A percentile compares a stretch with the other conserved stretches of the same genome.
These are phyloP conservation scores for Uronychia binucleata DNA, from an alignment of 73 alveolate genomes.

Conservation along the genomic window DNA sequence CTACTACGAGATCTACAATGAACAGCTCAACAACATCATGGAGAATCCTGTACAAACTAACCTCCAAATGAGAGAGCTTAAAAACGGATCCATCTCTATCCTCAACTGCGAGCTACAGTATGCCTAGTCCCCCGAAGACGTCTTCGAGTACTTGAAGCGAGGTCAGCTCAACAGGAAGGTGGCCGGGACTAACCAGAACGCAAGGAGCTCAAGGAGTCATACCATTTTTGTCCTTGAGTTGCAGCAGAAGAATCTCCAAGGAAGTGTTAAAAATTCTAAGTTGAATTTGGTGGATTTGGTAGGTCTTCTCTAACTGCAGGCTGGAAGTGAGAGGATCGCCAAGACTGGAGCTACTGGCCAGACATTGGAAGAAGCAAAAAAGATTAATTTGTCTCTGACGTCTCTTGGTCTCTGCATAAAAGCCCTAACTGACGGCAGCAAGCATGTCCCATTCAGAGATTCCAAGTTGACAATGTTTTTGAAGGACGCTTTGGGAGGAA, in stretches of 20 bases:
- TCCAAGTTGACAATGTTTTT: conserved; percentile 81
- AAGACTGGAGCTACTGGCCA: conserved; percentile 91
- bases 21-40: conserved; percentile 81
- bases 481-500: conserved; percentile 90
- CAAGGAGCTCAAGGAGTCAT: conserved; percentile 91
- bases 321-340: conserved; percentile 92
- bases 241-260: conserved; percentile 78
- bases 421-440: conserved; percentile 69
- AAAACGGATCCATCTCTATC: conserved; percentile 77
- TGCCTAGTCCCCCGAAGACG: conserved; percentile 80
- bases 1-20: conserved; percentile 90
- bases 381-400: conserved; percentile 79
- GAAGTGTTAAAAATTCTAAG: conserved; percentile 72
- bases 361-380: conserved; percentile 88
- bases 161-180: conserved; percentile 89
- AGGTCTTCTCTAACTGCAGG: conserved; percentile 11
- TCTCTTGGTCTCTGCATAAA: conserved; percentile 89
- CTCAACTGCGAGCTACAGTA: conserved; percentile 69
- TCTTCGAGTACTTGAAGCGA: conserved; percentile 69
- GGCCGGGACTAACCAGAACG: conserved; percentile 93
- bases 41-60: conserved; percentile 61
- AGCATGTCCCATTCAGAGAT: conserved; percentile 70
- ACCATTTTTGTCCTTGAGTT: conserved; percentile 87
- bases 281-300: conserved; percentile 92
- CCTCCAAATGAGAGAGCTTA: conserved; percentile 83